Base-by-base conservation (phyloP, 495 filamentous ascomycete species). In the Aspergillus sparsus region DNA sequence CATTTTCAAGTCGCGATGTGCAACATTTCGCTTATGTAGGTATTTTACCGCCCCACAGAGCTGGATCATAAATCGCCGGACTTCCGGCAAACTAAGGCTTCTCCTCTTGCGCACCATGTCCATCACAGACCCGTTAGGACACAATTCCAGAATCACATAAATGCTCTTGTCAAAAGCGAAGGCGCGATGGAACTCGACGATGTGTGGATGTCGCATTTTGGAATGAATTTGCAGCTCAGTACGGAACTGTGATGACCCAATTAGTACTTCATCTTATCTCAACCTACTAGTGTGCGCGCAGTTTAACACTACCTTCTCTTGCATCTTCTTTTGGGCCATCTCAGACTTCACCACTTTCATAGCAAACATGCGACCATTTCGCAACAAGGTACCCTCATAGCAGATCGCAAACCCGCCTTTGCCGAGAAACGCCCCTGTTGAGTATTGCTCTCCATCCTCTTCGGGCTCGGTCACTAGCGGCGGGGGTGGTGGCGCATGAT, bases 221-320 rank as follows among this genome's bases (percentile, higher is more conserved):
- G 93, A 96, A 71, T 99, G 95, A 47, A 99, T 96, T 71, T 97
- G 92, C 1, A 99, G 83, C 69, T 99, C 95, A 5, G 92, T 96
- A 74, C 94, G 91, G 74, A 99, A 99, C 92, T 97, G 57, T 21
- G 57, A 51, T 46, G 41, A 12, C 13, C 0, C 16, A 31, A 58
- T 60, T 62, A 58, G 55, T 63, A 84, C 74, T 47, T 60, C 57
- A 27, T 57, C 47, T 16, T 18, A 56, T 11, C 31, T 12, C 18
- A 7, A 45, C 16, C 7, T 32, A n/a, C 2, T 36, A 47, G 41
- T 35, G 10, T 50, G 34, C 41, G 15, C 42, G 5, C 4, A 53
- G 15, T 39, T 8, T 32, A 9, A 49, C 45, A 71, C 27, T 69
- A 96, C 93, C 87, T 98, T 98, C 64, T 96, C 91, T 64, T 90